Conservation (phyloP, 2,329 filamentous ascomycete genomes). For the Exophiala calicioides region DNA sequence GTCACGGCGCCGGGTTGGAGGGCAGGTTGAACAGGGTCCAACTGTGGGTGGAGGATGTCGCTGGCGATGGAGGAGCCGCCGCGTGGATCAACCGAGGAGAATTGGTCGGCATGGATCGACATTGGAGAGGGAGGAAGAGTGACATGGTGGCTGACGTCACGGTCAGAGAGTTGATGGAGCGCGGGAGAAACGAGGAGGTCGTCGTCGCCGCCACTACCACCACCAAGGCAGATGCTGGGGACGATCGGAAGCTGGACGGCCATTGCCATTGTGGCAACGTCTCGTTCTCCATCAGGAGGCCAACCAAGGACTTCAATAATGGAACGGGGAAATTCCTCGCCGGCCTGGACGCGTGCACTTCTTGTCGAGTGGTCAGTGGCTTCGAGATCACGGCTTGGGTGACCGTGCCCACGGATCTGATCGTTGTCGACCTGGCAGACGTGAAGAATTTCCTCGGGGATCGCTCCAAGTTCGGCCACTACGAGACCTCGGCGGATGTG, state of each 20-base stretch:
- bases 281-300: constrained; percentile 9
- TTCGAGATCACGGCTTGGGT: constrained; percentile 27
- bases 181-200: background rate
- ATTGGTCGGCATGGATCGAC: constrained; percentile 19
- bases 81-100: constrained; percentile 25
- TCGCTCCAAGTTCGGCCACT: constrained; percentile 19
- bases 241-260: constrained; percentile 5
- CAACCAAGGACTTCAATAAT: constrained; percentile 4
- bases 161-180: constrained; percentile 10
- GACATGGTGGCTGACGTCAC: constrained; percentile 14
- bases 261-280: constrained; percentile 20
- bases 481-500: constrained; percentile 18
- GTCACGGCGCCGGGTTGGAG: constrained; percentile 9
- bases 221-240: background rate
- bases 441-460: constrained; percentile 10
- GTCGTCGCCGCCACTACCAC: too few relatives aligned
- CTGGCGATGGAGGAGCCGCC: constrained; percentile 24
- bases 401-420: constrained; percentile 7
- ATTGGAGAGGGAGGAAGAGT: constrained; percentile 18
- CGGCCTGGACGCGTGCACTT: constrained; percentile 20
- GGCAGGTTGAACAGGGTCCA: constrained; percentile 23
- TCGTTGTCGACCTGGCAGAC: background rate
- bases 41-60: constrained; percentile 27
- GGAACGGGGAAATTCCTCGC: constrained; percentile 14
- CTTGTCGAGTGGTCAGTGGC: constrained; percentile 20